Conservation (phyloP, 495 filamentous ascomycete genomes). For the Aspergillus coremiiformis region DNA sequence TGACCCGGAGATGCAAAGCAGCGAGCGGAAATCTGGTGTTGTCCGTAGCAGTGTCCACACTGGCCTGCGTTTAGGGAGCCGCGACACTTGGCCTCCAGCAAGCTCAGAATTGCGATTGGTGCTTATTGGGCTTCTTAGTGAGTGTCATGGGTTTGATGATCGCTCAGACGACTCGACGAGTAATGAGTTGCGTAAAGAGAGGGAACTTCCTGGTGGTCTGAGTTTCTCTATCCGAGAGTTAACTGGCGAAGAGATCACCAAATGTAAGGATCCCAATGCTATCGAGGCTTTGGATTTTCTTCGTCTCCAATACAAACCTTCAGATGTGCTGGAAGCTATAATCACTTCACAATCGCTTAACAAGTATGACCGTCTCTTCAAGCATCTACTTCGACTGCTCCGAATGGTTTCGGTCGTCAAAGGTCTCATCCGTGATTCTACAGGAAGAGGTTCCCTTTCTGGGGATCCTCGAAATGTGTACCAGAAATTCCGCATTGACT, state of each 20-base stretch:
- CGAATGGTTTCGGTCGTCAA: constrained; percentile 76
- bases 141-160: constrained; percentile 50
- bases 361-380: constrained; percentile 81
- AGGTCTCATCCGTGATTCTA: constrained; percentile 57
- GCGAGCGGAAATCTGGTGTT: constrained; percentile 62
- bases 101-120: constrained; percentile 85
- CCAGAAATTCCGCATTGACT: constrained; percentile 63
- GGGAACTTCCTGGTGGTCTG: constrained; percentile 69
- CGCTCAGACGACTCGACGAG: constrained; percentile 14
- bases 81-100: constrained; percentile 84
- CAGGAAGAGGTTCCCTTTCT: constrained; percentile 31
- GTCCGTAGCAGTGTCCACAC: constrained; percentile 63
- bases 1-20: constrained; percentile 71
- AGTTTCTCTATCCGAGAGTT: constrained; percentile 85
- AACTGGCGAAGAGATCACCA: constrained; percentile 63
- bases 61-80: constrained; percentile 68
- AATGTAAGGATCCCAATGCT: constrained; percentile 67
- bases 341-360: constrained; percentile 59
- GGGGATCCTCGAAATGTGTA: constrained; percentile 37
- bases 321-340: constrained; percentile 60
- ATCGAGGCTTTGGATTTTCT: constrained; percentile 89
- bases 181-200: constrained; percentile 23
- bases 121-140: constrained; percentile 77
- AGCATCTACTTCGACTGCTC: constrained; percentile 63
- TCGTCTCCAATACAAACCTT: constrained; percentile 75